Evolutionary conservation across 1,284 basidiomycete species (phyloP), one percentile per base, ranked within the genome.

Genomic region (Malassezia dermatis): DNA sequence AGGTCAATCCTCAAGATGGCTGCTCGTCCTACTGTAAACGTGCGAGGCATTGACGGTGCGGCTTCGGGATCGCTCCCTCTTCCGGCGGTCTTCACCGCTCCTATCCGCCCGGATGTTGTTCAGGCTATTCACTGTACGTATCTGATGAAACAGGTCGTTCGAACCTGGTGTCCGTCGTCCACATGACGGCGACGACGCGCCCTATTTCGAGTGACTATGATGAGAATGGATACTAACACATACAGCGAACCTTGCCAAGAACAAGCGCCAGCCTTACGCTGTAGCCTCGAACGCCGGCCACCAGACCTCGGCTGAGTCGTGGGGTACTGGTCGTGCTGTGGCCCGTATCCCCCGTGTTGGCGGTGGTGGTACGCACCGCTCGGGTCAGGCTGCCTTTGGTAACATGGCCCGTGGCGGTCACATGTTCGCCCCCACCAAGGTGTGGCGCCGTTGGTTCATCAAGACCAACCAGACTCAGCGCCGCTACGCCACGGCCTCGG

Each of bases 341-440:
- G 94, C 93, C 46, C 93, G 93, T 93, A 98, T 98, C 77, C 94
- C 94, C 78, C 93, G 94, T 89, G 93, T 98, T 64, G 89, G 89
- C 77, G 93, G 94, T 78, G 87, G 89, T 78, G 94, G 93, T 80
- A 98, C 94, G 67, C 89, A 93, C 81, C 88, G 94, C 72, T 93
- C 93, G 61, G 93, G 93, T 62, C 66, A 89, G 86, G 94, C 89
- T 77, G 91, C 93, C 39, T 96, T 98, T 80, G 94, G 93, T 77
- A 71, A 73, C 70, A 69, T 69, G 66, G 68, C 62, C 61, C 73
- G 72, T 43, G 91, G 93, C 76, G 94, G 93, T 83, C 90, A 93
- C 77, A 98, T 99, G 93, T 98, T 98, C 80, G 91, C 93, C 42
- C 93, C 94, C 40, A 98, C 93, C 80, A 96, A 94, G 83, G 89